These are phyloP conservation scores for Aspergillus pseudonomiae DNA, from an alignment of 2,329 filamentous ascomycete species.

Conservation along the genomic window DNA sequence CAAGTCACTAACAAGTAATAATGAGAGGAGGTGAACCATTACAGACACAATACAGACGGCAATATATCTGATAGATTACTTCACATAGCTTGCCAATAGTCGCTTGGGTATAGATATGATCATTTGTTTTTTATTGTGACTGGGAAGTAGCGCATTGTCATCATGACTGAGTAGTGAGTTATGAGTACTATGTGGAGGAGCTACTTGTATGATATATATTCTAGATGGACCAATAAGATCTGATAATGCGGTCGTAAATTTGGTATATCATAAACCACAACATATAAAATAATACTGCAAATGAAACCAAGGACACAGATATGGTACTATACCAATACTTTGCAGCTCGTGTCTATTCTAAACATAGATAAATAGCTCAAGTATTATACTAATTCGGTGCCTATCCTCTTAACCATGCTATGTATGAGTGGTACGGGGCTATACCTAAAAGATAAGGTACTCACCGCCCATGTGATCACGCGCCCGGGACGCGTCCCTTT, in stretches of 20 bases:
- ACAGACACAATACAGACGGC: no score
- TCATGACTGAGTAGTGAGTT: neutral
- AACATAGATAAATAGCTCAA: neutral
- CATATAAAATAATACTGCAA: neutral
- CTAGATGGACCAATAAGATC: neutral
- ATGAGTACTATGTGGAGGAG: no score
- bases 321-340: neutral
- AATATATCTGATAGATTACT: neutral
- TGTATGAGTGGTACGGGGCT: neutral
- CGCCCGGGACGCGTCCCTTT: slow-evolving; percentile 26
- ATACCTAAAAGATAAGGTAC: neutral
- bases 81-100: neutral
- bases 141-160: neutral
- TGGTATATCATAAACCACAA: no score
- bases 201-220: neutral
- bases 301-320: neutral
- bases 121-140: neutral
- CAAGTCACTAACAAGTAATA: neutral
- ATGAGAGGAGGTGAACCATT: neutral
- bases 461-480: slow-evolving; percentile 29
- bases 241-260: neutral
- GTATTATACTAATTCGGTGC: neutral
- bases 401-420: neutral
- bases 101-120: neutral
- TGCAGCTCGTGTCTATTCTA: neutral